Base-by-base conservation (phyloP, 148 eudicot genomes). In the Vaccinium darrowii region DNA sequence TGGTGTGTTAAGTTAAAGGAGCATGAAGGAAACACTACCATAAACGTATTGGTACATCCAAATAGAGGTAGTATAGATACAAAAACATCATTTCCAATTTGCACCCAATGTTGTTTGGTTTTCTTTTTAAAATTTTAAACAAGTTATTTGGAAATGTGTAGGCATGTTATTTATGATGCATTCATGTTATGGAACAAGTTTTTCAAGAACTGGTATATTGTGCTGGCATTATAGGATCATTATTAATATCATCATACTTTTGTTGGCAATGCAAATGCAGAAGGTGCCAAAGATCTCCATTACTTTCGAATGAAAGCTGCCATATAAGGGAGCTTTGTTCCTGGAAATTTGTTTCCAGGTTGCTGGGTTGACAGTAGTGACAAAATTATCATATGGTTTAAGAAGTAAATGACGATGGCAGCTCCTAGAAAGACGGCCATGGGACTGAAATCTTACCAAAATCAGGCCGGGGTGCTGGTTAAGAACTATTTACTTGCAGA, bases 401-500 rank as follows among this genome's bases (percentile, higher is more conserved):
- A 82, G 83, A 67, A 57, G 21, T 58, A 83, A n/a, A 72, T 65
- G 51, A 75, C 33, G 23, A 93, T 93, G 95, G 90, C 90, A 52
- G 92, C 89, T 90, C 82, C 95, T 82, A 80, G 84, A 80, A 88
- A 81, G 88, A 90, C 90, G 77, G 92, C 87, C 51, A 83, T 88
- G 93, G 91, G 92, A 47, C 87, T 92, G 50, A 87, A 91, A 89
- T 91, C 98, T 83, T 94, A 95, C 89, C 96, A 94, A 86, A 88
- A 86, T 86, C 94, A 97, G 90, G 98, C 99, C 81, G 91, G 85
- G 84, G 89, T 87, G 87, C 86, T 97, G 84, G 91, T 95, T 69
- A 95, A 92, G 87, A 88, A 90, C 87, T 96, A 92, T 88, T 87
- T 97, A 84, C 84, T 95, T n/a, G 91, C 98, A 63, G 98, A 93